These are phyloP conservation scores for Metrosideros polymorpha DNA, from an alignment of 441 rosid genomes.

Conservation along the genomic window DNA sequence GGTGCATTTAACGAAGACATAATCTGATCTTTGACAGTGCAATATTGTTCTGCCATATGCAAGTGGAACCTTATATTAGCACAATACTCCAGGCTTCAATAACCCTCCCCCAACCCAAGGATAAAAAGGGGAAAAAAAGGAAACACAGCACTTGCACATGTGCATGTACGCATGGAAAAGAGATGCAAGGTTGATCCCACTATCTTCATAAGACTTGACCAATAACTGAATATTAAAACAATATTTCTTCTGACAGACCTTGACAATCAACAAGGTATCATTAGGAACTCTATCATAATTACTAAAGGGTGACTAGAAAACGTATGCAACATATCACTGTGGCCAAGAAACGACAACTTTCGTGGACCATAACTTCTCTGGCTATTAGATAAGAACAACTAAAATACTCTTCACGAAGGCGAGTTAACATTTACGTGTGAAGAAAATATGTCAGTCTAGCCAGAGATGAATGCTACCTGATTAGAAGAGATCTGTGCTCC, in stretches of 20 bases:
- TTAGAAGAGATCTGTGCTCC: background rate
- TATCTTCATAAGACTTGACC: background rate
- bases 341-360: background rate
- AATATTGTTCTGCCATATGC: too few relatives aligned
- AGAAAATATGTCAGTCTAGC: background rate
- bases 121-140: background rate
- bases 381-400: background rate
- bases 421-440: background rate
- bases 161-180: background rate
- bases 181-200: background rate
- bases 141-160: background rate
- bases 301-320: background rate
- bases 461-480: background rate
- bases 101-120: background rate
- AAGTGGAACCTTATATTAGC: background rate
- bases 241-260: background rate
- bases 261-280: background rate
- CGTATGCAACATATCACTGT: background rate
- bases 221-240: background rate
- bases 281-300: background rate
- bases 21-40: background rate
- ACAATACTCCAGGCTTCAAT: background rate
- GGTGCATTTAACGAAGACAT: background rate
- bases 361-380: background rate
- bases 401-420: background rate